Evolutionary conservation across 1,139 yeast genomes (phyloP).

Genomic region (Blastobotrys ciferrii): DNA sequence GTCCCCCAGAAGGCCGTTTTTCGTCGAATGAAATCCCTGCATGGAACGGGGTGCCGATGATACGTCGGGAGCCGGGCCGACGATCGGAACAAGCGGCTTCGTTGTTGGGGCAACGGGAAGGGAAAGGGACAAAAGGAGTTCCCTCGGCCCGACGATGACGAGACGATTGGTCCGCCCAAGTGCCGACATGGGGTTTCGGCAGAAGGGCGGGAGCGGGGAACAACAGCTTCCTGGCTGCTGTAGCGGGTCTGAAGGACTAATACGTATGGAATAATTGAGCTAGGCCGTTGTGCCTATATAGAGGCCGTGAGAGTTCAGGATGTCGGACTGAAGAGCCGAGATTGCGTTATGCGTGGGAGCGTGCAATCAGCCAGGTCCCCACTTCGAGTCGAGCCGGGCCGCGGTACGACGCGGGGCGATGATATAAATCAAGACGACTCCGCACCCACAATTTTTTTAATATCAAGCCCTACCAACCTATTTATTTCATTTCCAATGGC

Average conservation of each 20-base stretch:
- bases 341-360: no score
- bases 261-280: no score
- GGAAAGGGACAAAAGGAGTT: not conserved
- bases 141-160: not conserved
- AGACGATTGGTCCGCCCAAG: not conserved
- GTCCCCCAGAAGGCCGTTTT: no score
- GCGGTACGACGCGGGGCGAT: not conserved
- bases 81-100: not conserved
- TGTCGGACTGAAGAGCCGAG: no score
- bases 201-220: conserved; percentile 1
- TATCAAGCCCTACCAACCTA: not conserved
- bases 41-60: no score
- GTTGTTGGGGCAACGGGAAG: not conserved
- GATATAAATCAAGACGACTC: not conserved
- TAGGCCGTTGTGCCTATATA: no score
- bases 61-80: not conserved
- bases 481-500: conserved; percentile 12
- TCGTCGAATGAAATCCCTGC: no score
- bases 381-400: not conserved
- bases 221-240: no score
- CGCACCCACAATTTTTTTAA: not conserved
- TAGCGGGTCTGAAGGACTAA: no score
- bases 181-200: conserved; percentile 3
- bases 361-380: not conserved
- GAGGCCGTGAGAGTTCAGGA: no score